Percentiles rank a stretch among this genome's conserved stretches.
phyloP scores from a whole-genome alignment of 495 filamentous ascomycete genomes.

The Lasiosphaeria hispida region DNA sequence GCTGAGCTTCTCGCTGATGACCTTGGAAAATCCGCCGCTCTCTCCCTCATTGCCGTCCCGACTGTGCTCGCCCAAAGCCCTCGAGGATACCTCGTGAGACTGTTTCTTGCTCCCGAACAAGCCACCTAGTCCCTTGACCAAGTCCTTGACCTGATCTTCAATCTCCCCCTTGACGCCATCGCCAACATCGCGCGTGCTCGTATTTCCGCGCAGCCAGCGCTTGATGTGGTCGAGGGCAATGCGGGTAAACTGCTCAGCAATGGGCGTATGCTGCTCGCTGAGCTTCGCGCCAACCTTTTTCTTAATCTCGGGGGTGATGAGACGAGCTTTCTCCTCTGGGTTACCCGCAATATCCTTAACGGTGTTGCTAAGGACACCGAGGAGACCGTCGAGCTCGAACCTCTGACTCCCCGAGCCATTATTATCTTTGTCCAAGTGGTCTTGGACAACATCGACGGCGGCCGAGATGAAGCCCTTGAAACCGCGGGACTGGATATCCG shows the following conservation, averaged over 20 bases:
- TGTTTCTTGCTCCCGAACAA: constrained; percentile 31
- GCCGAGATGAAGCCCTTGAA: constrained; percentile 31
- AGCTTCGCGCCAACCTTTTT: constrained; percentile 30
- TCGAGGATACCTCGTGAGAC: constrained; percentile 15
- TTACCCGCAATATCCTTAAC: constrained; percentile 33
- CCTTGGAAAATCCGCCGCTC: constrained; percentile 30
- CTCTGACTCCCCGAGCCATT: constrained; percentile 16
- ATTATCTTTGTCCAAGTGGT: constrained; percentile 24
- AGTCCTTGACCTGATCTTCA: constrained; percentile 37
- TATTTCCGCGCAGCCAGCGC: constrained; percentile 36
- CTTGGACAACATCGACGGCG: constrained; percentile 30
- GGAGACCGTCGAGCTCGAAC: constrained; percentile 33
- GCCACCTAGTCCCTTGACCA: constrained; percentile 34
- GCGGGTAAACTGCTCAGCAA: constrained; percentile 36
- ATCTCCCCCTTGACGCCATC: constrained; percentile 36
- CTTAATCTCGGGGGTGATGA: constrained; percentile 37
- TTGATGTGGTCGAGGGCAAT: constrained; percentile 38
- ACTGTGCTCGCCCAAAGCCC: constrained; percentile 21
- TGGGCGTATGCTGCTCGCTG: constrained; percentile 27
- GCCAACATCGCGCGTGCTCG: constrained; percentile 32
- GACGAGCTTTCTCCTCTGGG: constrained; percentile 35
- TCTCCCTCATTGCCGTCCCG: constrained; percentile 15
- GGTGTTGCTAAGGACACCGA: constrained; percentile 33
- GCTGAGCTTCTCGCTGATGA: constrained; percentile 39
- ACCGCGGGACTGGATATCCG: constrained; percentile 12